Evolutionary conservation across 179 eudicot genomes (phyloP).

Genomic region (Beta corolliflora): DNA sequence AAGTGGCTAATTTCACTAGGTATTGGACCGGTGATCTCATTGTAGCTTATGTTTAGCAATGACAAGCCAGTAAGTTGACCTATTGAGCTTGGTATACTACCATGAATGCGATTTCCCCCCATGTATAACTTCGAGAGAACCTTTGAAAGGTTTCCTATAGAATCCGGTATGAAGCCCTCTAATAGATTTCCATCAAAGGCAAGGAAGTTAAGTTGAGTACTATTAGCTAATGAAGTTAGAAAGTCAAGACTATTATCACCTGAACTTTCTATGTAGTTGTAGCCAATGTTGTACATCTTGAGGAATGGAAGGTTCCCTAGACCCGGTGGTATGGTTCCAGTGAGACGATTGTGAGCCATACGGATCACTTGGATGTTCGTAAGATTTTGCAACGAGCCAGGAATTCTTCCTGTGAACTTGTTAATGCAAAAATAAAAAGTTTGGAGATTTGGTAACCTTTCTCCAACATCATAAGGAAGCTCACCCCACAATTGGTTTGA

Average conservation of each 20-base stretch:
- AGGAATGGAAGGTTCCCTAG: conserved; percentile 55
- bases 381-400: conserved; percentile 63
- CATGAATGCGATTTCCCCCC: conserved; percentile 45
- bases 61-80: conserved; percentile 25
- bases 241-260: conserved; percentile 47
- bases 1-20: conserved; percentile 25
- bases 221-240: conserved; percentile 42
- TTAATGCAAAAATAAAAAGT: conserved; percentile 48
- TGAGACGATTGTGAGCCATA: conserved; percentile 46
- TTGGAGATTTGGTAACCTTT: conserved; percentile 54
- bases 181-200: conserved; percentile 51
- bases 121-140: conserved; percentile 42
- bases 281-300: conserved; percentile 52
- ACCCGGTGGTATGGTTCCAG: conserved; percentile 59
- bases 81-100: conserved; percentile 36
- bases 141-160: conserved; percentile 58
- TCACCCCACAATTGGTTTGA: conserved; percentile 50
- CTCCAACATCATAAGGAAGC: conserved; percentile 48
- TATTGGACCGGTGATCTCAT: conserved; percentile 24
- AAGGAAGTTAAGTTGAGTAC: conserved; percentile 45
- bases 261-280: conserved; percentile 44
- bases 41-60: conserved; percentile 28
- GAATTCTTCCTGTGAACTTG: conserved; percentile 55
- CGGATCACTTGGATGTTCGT: conserved; percentile 48
- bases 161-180: conserved; percentile 54